Evolutionary conservation across 805 yeast genomes (phyloP), one percentile per base, ranked within the genome.

Genomic region (Metschnikowia gelsemii): DNA sequence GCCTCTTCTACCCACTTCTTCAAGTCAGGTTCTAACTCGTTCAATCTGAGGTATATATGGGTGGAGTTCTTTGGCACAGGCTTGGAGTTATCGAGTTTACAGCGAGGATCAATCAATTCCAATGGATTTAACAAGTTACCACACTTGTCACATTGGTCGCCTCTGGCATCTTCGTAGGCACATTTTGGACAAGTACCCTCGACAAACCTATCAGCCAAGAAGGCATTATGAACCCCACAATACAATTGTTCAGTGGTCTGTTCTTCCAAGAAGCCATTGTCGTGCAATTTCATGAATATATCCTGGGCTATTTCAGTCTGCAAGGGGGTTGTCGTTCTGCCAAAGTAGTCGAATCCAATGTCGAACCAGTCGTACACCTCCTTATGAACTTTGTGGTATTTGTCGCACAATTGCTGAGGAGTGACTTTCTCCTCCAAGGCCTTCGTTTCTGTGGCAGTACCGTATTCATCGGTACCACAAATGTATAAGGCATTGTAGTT

Each of bases 381-480:
- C 47, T 82, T 76, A 64, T 93, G 99, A 51, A 93, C 75, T 45
- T 76, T 74, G 64, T 88, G 84, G 66, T 87, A 93, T 64, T 91
- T 93, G 64, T 84, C 88, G 75, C 98, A 93, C 55, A 93, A 73
- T 61, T 88, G 84, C 55, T 79, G 72, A 36, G 99, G 99, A 3
- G 95, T 77, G 46, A 87, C 84, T 30, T 84, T 82, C 59, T 93
- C 99, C 63, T 91, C 98, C 37, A 93, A 69, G 8, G 99, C 99
- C 68, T 91, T 93, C 21, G 99, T 93, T 66, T 93, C 99, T 12
- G 99, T 93, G 34, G 99, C 99, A 43, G 99, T 93, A 62, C 99
- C 99, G 62, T 93, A 93, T 69, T 93, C 99, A 63, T 93, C 99
- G 27, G 99, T 93, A 69, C 99, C 99, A 67, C 99, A 89, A 43